A percentile compares a stretch with the other conserved stretches of the same genome.
Conservation (phyloP, 352 stramenopile genomes). For the Globisporangium spinosum region DNA sequence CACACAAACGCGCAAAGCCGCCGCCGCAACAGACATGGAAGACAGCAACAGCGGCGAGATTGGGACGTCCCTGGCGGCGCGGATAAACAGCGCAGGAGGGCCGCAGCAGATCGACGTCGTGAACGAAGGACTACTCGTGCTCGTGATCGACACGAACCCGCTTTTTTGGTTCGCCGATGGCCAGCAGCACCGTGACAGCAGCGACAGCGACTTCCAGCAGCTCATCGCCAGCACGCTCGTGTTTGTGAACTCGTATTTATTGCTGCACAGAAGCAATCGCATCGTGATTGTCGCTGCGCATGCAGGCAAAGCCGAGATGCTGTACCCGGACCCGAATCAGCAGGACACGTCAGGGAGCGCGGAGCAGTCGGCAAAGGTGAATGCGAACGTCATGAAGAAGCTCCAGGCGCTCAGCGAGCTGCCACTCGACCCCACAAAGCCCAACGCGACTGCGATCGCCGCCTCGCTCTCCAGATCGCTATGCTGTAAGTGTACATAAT, state of each 20-base stretch:
- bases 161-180: constrained; percentile 56
- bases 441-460: constrained; percentile 66
- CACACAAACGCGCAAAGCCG: not conserved
- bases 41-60: constrained; percentile 11
- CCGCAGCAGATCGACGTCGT: constrained; percentile 15
- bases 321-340: constrained; percentile 73
- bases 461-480: constrained; percentile 73
- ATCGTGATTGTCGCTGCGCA: constrained; percentile 83
- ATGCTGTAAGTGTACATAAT: constrained; percentile 57
- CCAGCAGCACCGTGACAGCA: constrained; percentile 22
- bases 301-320: constrained; percentile 61
- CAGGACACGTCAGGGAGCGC: constrained; percentile 56
- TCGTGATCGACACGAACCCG: constrained; percentile 81
- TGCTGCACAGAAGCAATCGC: constrained; percentile 82
- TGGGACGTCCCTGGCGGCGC: constrained; percentile 16
- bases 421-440: constrained; percentile 45
- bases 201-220: constrained; percentile 44
- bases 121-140: constrained; percentile 61
- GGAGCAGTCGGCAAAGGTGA: constrained; percentile 73
- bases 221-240: constrained; percentile 75
- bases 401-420: constrained; percentile 52
- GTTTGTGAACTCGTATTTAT: constrained; percentile 85
- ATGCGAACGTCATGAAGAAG: constrained; percentile 65
- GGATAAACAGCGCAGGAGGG: constrained; percentile 12
- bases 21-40: not conserved